phyloP scores from a whole-genome alignment of 768 basidiomycete species.

The Lanmaoa rubissima region DNA sequence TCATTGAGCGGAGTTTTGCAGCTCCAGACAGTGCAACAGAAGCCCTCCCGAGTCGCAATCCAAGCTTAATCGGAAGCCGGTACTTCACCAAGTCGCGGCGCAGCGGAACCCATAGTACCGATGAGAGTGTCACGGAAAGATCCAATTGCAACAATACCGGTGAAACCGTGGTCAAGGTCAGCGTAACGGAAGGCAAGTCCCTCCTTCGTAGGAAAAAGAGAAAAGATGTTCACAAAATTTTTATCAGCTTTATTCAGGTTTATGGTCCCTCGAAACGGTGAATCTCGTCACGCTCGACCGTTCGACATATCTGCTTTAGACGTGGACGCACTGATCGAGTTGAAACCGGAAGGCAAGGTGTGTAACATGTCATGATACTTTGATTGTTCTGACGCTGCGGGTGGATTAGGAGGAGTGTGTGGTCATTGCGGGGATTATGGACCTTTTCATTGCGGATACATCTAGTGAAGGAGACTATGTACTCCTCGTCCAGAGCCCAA shows the following conservation, averaged over 20 bases:
- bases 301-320: conserved; percentile 63
- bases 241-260: conserved; percentile 42
- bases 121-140: conserved; percentile 37
- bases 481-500: conserved; percentile 55
- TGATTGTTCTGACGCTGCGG: conserved; percentile 1
- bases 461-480: conserved; percentile 31
- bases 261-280: conserved; percentile 46
- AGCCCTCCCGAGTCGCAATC: conserved; percentile 45
- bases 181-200: conserved; percentile 42
- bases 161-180: conserved; percentile 51
- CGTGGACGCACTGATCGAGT: conserved; percentile 58
- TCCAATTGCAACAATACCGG: conserved; percentile 24
- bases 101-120: conserved; percentile 40
- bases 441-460: conserved; percentile 55
- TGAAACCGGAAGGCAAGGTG: conserved; percentile 73
- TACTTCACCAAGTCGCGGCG: conserved; percentile 55
- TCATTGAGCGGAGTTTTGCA: conserved; percentile 47
- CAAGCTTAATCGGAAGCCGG: conserved; percentile 76
- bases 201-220: background rate
- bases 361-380: conserved; percentile 8
- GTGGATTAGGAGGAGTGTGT: conserved; percentile 63
- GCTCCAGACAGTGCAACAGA: conserved; percentile 26
- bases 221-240: background rate
- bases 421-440: conserved; percentile 60
- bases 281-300: conserved; percentile 35